These are phyloP conservation scores for Aquilaria sinensis DNA, from an alignment of 345 rosid genomes.

Conservation along the genomic window DNA sequence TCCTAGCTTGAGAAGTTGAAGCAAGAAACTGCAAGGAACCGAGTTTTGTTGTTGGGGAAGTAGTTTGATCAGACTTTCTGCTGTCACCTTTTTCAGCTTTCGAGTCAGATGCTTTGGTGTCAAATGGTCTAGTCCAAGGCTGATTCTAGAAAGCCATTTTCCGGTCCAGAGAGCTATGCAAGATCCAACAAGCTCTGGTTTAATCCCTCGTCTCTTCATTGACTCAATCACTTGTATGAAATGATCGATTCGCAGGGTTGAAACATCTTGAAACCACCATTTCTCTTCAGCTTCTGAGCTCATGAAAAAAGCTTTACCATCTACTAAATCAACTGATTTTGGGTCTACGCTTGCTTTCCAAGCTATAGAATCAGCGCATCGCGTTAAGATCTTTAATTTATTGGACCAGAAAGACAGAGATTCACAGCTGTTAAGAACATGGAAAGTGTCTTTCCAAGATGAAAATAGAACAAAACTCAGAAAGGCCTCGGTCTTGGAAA, in stretches of 20 bases:
- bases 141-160: slow-evolving; percentile 39
- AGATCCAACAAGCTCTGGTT: slow-evolving; percentile 33
- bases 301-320: background rate
- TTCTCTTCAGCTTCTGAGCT: slow-evolving; percentile 7
- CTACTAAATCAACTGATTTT: slow-evolving; percentile 7
- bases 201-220: slow-evolving; percentile 30
- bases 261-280: slow-evolving; percentile 60
- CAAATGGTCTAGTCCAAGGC: slow-evolving; percentile 17
- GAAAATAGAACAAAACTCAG: slow-evolving; percentile 27
- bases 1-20: slow-evolving; percentile 44
- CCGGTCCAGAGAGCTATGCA: slow-evolving; percentile 43
- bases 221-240: slow-evolving; percentile 42
- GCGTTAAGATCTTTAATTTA: slow-evolving; percentile 27
- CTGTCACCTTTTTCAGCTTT: slow-evolving; percentile 23
- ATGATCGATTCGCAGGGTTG: slow-evolving; percentile 50
- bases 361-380: slow-evolving; percentile 48
- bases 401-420: slow-evolving; percentile 34
- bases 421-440: slow-evolving; percentile 41
- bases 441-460: slow-evolving; percentile 47
- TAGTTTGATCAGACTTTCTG: slow-evolving; percentile 35
- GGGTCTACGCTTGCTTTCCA: slow-evolving; percentile 34
- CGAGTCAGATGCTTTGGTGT: slow-evolving; percentile 22
- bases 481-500: slow-evolving; percentile 35
- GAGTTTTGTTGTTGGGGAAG: slow-evolving; percentile 42
- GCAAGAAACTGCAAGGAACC: slow-evolving; percentile 46